A percentile compares a stretch with the other conserved stretches of the same genome.
phyloP scores from a whole-genome alignment of 2,329 filamentous ascomycete species.

The Colletotrichum destructivum region DNA sequence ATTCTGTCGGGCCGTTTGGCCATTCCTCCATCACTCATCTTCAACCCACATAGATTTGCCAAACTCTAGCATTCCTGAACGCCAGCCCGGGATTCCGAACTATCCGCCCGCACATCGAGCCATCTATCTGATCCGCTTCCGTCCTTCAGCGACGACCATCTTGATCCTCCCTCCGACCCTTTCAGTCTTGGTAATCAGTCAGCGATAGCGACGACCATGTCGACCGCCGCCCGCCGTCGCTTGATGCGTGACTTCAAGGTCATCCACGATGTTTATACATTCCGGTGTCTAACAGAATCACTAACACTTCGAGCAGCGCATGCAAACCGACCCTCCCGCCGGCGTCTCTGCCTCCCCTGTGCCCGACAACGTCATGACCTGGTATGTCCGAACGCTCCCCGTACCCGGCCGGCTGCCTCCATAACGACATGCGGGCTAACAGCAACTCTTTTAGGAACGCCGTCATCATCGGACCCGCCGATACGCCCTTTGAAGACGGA shows the following conservation, averaged over 20 bases:
- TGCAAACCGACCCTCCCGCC: slow-evolving; percentile 98
- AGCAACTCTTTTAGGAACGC: slow-evolving; percentile 80
- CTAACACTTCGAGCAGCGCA: slow-evolving; percentile 75
- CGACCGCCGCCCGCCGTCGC: slow-evolving; percentile 93
- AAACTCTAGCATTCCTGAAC: slow-evolving; percentile 15
- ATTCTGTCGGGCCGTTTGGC: slow-evolving; percentile 26
- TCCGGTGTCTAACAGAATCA: slow-evolving; percentile 1
- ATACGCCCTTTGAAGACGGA: slow-evolving; percentile 98
- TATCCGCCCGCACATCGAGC: neutral
- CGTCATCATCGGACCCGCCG: slow-evolving; percentile 96
- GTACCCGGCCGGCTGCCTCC: neutral
- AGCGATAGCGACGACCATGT: slow-evolving; percentile 65
- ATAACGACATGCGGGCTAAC: slow-evolving; percentile 1
- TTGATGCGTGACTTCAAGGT: slow-evolving; percentile 99
- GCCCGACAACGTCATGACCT: slow-evolving; percentile 97
- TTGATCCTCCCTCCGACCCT: slow-evolving; percentile 7
- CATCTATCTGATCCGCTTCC: neutral
- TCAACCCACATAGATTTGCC: neutral
- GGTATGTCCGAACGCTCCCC: slow-evolving; percentile 68
- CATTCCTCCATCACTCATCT: slow-evolving; percentile 23
- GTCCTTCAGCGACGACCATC: slow-evolving; percentile 16
- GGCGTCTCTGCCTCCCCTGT: slow-evolving; percentile 97
- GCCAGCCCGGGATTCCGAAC: neutral
- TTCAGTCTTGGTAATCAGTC: slow-evolving; percentile 30
- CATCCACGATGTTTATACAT: slow-evolving; percentile 39